phyloP scores from a whole-genome alignment of 129 eudicot genomes.

The Scalesia atractyloides region DNA sequence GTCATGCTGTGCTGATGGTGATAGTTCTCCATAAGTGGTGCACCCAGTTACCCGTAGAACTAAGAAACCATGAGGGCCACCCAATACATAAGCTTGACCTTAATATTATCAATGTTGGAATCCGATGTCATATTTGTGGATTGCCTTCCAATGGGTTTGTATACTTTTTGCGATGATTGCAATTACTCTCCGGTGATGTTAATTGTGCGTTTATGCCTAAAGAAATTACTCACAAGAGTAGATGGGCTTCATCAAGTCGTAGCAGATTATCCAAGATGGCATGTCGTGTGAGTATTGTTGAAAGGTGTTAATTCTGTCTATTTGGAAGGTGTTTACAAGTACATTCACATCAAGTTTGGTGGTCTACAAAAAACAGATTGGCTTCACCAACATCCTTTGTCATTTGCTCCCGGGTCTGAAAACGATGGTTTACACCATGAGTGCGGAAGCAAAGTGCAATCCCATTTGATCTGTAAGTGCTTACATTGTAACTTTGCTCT shows the following conservation, averaged over 20 bases:
- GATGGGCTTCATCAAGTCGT: background rate
- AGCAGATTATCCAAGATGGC: background rate
- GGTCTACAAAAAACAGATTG: too few species aligned
- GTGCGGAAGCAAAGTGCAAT: background rate
- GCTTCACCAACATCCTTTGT: background rate
- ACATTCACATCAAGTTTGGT: constrained; percentile 10
- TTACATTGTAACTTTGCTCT: background rate
- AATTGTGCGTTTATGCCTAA: background rate
- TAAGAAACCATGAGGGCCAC: background rate
- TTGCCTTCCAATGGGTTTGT: constrained; percentile 1
- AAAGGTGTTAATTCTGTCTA: background rate
- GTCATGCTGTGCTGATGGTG: background rate
- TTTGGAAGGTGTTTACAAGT: constrained; percentile 6
- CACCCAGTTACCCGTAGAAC: background rate
- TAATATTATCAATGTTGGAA: too few species aligned
- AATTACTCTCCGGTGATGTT: background rate
- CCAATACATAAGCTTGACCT: background rate
- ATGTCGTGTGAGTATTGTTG: background rate
- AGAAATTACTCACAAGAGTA: constrained; percentile 2
- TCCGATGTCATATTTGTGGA: background rate
- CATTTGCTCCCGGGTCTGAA: background rate
- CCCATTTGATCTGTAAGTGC: constrained; percentile 1
- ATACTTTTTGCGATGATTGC: background rate
- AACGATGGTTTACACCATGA: background rate
- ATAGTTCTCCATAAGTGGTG: constrained; percentile 27